Evolutionary conservation across 176 grass and related monocot genomes (phyloP).

Genomic region (Phoenix dactylifera): DNA sequence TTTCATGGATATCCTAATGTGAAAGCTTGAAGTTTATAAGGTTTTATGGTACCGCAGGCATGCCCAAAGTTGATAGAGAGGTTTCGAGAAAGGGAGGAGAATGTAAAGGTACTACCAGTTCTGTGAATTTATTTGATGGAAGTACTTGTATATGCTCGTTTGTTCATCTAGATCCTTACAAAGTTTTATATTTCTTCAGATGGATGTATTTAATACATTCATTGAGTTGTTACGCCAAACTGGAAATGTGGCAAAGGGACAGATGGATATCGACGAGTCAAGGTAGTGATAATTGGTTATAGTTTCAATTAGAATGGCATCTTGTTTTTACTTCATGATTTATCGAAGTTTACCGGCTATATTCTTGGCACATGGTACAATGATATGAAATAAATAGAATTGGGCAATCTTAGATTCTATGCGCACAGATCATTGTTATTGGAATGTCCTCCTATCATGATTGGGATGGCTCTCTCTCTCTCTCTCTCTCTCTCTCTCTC

Average conservation of each 20-base stretch:
- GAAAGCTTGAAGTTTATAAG: too few species aligned
- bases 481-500: too few species aligned
- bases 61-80: constrained; percentile 92
- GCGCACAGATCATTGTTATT: too few species aligned
- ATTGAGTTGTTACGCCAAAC: constrained; percentile 94
- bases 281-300: constrained; percentile 26
- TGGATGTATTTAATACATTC: constrained; percentile 98
- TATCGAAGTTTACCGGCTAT: too few species aligned
- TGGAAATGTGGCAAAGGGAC: constrained; percentile 85
- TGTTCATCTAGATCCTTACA: constrained; percentile 3
- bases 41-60: constrained; percentile 34
- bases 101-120: constrained; percentile 70
- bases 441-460: too few species aligned
- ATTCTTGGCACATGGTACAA: too few species aligned
- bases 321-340: too few species aligned
- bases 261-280: constrained; percentile 77
- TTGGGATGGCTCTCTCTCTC: too few species aligned
- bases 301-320: too few species aligned
- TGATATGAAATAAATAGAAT: too few species aligned
- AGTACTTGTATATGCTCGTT: not conserved
- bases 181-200: constrained; percentile 43
- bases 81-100: constrained; percentile 96
- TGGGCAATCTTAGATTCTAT: too few species aligned
- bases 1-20: too few species aligned
- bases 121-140: not conserved